Percentiles rank a stretch among this genome's conserved stretches.
Conservation (phyloP, 208 protist species). For the Zelonia costaricensis region DNA sequence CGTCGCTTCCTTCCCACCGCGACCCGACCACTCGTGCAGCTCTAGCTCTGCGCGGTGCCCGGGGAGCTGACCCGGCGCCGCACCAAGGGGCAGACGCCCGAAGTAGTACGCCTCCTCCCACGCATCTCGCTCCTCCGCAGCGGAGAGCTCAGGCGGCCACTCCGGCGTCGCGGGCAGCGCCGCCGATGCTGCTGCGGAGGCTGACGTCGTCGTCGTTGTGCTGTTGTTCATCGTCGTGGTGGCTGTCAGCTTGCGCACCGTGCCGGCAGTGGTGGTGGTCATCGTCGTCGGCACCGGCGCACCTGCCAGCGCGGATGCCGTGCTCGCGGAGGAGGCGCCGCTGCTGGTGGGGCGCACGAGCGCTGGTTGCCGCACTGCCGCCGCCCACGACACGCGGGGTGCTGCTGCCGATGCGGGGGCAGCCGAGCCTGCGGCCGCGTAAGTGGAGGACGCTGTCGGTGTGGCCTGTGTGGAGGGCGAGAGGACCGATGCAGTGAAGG, state of each 20-base stretch:
- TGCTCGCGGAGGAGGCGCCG: too few relatives aligned
- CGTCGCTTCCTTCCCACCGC: too few relatives aligned
- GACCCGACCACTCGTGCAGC: too few relatives aligned
- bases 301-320: too few relatives aligned
- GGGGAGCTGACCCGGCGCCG: too few relatives aligned
- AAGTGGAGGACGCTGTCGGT: background rate
- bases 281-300: background rate
- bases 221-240: slow-evolving; percentile 25
- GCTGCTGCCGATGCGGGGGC: background rate
- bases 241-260: slow-evolving; percentile 1
- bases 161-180: background rate
- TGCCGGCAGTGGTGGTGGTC: background rate
- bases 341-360: background rate
- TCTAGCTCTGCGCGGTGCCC: too few relatives aligned
- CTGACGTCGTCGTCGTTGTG: slow-evolving; percentile 3
- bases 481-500: too few relatives aligned
- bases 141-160: slow-evolving; percentile 25
- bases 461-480: too few relatives aligned
- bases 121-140: slow-evolving; percentile 26
- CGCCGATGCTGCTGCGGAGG: background rate
- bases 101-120: slow-evolving; percentile 29
- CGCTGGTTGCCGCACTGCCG: slow-evolving; percentile 9
- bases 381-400: slow-evolving; percentile 18
- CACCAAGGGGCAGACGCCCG: too few relatives aligned
- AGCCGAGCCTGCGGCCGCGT: too few relatives aligned